Base-by-base conservation (phyloP, 768 basidiomycete species). In the Lentinula edodes region DNA sequence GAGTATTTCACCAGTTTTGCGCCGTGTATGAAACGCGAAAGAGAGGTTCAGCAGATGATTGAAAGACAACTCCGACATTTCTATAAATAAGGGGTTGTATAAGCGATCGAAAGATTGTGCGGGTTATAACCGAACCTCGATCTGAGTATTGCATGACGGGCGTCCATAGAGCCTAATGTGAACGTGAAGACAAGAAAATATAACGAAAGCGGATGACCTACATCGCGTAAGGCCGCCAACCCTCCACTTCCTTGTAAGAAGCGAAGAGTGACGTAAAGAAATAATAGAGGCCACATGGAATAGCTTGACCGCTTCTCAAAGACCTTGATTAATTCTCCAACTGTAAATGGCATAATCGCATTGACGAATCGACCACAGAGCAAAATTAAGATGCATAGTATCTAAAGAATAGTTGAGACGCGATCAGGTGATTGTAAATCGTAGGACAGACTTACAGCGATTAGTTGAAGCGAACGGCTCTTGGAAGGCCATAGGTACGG, bases 61-160 rank as follows among this genome's bases (percentile, higher is more conserved):
- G 74, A 91, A 92, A 9, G 93, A 89, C 57, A 95, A 77, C 67
- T 86, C 81, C 1, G 88, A 89, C 93, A 96, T 95, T 73, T 92
- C 91, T 87, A 66, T 15, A 65, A 16, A 23, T 18, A 28, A 4
- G 41, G 28, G 56, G 35, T 38, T 62, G 5, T 58, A 60, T 38
- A 58, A 60, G 12, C 43, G 7, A 63, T 6, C 18, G 59, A 10
- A 42, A 18, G 9, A 16, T 46, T 23, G 5, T 34, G 34, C 23
- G 28, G 34, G 23, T 41, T 13, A 9, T 18, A 46, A 56, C 68
- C 75, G 62, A 64, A 83, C 84, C 83, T 67, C 88, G 76, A 69
- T 95, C 92, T 0, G 90, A 91, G 70, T 86, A 91, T 73, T 93
- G 92, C 83, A 93, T 90, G 46, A 98, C 89, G 1, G 93, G 91